Evolutionary conservation across 1,284 basidiomycete species (phyloP), one percentile per base, ranked within the genome.

Genomic region (Ganoderma leucocontextum): DNA sequence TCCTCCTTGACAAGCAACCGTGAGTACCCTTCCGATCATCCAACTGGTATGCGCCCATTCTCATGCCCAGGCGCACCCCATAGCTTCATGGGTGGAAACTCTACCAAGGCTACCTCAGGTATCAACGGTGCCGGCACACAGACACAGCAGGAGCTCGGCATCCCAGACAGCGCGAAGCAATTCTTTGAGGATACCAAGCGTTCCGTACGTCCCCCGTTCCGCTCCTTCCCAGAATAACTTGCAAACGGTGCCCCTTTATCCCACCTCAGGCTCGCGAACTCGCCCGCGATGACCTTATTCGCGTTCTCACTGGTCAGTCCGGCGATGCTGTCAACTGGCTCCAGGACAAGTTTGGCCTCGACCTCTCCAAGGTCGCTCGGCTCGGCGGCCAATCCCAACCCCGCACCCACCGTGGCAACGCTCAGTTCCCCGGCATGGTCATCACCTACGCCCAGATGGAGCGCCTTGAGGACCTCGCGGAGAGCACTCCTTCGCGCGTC

Each of bases 271-370:
- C 96, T 70, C 93, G 96, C 76, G 97, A 99, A 25, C 92, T 99
- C 60, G 97, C 97, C 49, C 92, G 97, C 60, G 95, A 98, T 77
- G 96, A 98, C 79, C 89, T 99, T 68, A 99, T 99, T 82, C 88
- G 88, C 65, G 97, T 99, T 65, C 91, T 99, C 73, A 98, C 97
- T 38, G 95, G 95, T 70, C 91, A 93, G 74, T 98, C 97, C 10
- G 97, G 93, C 57, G 95, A 97, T 77, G 97, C 97, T 58, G 97
- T 99, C 80, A 95, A 98, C 85, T 99, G 97, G 96, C 88, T 99
- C 57, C 91, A 94, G 79, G 87, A 90, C 84, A 92, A 91, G 80
- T 97, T 97, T 81, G 84, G 82, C 61, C 93, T 99, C 70, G 97
- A 99, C 79, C 90, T 99, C 59, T 95, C 94, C 80, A 96, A 98